Base-by-base conservation (phyloP, 1,139 yeast species). In the Lizanozyma gosingica region DNA sequence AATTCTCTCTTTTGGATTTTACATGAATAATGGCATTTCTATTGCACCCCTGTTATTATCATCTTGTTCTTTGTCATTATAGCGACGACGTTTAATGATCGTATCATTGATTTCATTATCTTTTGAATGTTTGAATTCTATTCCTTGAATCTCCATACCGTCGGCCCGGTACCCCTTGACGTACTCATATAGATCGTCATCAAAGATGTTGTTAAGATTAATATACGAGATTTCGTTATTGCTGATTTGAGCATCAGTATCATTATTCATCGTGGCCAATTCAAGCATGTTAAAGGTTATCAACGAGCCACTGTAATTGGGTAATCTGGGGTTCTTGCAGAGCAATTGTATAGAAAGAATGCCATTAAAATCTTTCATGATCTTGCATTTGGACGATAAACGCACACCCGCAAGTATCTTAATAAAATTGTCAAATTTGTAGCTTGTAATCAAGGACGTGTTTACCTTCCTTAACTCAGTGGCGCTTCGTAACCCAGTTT, bases 271-370 rank as follows among this genome's bases (percentile, higher is more conserved):
- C 2, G 52, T 45, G 3, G 57, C 41, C 2, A 61, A 52, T 50
- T 81, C 87, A 41, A 81, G 54, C 57, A 82, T 68, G 43, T 76
- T 71, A 47, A 80, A 75, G 29, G 82, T 82, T 4, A 82, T 71
- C 32, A 80, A 68, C 1, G 83, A 77, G 2, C 86, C 87, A 2
- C 76, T 65, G 48, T 76, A 76, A 40, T 48, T 53, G 2, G 57
- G 48, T n/a, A 55, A 42, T n/a, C 51, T 52, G 8, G 51, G 43
- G 46, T 62, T 66, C 41, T 59, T 65, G 45, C 73, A 60, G 14
- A 72, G 55, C 35, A 76, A 53, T 41, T 73, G 74, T 11, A 76
- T 51, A 2, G 76, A 66, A 2, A 78, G 63, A 1, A 80, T 57
- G 0, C 85, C 85, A 45, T 66, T 63, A 14, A 59, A 49, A 54